A percentile compares a stretch with the other conserved stretches of the same genome.
Conservation (phyloP, 257 asterid genomes). For the Penstemon newberryi region DNA sequence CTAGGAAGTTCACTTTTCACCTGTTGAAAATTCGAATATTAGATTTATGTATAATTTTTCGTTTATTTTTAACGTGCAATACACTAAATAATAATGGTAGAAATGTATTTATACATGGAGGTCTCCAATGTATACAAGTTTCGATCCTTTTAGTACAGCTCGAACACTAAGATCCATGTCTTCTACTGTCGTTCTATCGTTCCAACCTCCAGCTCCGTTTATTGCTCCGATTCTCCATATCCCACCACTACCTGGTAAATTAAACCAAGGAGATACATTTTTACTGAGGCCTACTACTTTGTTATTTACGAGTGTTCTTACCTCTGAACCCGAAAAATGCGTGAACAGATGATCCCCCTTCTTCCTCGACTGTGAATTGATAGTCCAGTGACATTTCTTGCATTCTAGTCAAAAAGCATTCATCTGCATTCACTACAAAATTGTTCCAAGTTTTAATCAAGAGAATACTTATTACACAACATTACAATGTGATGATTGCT, state of each 20-base stretch:
- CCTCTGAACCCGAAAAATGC: conserved; percentile 72
- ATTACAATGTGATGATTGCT: no score
- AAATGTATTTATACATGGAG: conserved; percentile 27
- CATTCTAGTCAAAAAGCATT: conserved; percentile 74
- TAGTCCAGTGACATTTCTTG: conserved; percentile 69
- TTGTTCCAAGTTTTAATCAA: not conserved
- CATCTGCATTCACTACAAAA: conserved; percentile 63
- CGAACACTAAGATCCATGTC: conserved; percentile 59
- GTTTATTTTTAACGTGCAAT: not conserved
- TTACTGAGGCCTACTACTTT: not conserved
- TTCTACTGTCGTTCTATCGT: conserved; percentile 51
- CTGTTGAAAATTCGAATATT: conserved; percentile 28
- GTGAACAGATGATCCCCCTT: conserved; percentile 64
- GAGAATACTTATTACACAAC: no score
- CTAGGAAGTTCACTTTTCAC: conserved; percentile 81
- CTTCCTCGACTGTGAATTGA: conserved; percentile 67
- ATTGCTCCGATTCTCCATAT: conserved; percentile 49
- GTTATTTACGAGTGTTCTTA: conserved; percentile 16
- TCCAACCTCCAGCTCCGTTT: conserved; percentile 51
- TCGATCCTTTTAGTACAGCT: conserved; percentile 53
- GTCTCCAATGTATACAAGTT: conserved; percentile 42
- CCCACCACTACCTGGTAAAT: conserved; percentile 47
- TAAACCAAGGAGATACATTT: not conserved
- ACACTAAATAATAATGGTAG: not conserved
- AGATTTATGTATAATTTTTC: not conserved